phyloP scores from a whole-genome alignment of 1,284 basidiomycete genomes.

The Phenoliferia sp. region DNA sequence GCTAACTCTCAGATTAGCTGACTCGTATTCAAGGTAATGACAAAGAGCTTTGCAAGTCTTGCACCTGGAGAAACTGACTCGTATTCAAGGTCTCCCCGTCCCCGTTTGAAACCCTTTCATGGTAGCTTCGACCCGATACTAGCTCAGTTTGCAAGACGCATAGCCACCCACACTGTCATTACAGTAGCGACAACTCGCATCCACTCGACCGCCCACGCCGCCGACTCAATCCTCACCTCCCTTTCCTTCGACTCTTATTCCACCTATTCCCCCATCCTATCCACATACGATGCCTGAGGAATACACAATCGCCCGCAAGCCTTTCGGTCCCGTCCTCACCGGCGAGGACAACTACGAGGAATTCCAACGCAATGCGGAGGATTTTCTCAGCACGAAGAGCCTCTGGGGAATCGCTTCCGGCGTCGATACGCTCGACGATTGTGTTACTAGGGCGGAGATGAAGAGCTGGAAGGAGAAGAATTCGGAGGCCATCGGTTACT shows the following conservation, averaged over 20 bases:
- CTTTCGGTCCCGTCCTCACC: neutral
- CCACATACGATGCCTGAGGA: neutral
- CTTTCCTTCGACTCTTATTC: neutral
- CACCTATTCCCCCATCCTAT: neutral
- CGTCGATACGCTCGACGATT: neutral
- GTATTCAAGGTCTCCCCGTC: too few relatives aligned
- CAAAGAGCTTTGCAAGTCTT: too few relatives aligned
- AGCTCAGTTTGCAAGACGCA: too few relatives aligned
- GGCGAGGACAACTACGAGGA: neutral
- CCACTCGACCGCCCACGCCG: too few relatives aligned
- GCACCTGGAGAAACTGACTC: too few relatives aligned
- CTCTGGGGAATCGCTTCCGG: neutral
- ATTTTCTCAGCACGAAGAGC: neutral
- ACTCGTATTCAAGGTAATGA: too few relatives aligned
- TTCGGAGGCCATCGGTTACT: neutral
- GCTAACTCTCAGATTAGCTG: too few relatives aligned
- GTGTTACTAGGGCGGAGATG: neutral
- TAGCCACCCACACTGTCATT: too few relatives aligned
- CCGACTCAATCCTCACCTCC: too few relatives aligned
- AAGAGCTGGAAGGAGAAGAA: neutral
- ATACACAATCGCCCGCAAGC: neutral
- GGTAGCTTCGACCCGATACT: too few relatives aligned
- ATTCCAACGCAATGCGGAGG: neutral
- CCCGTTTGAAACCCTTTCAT: too few relatives aligned
- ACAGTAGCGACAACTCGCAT: too few relatives aligned